Base-by-base conservation (phyloP, 1,284 basidiomycete species). In the Caloboletus firmus region DNA sequence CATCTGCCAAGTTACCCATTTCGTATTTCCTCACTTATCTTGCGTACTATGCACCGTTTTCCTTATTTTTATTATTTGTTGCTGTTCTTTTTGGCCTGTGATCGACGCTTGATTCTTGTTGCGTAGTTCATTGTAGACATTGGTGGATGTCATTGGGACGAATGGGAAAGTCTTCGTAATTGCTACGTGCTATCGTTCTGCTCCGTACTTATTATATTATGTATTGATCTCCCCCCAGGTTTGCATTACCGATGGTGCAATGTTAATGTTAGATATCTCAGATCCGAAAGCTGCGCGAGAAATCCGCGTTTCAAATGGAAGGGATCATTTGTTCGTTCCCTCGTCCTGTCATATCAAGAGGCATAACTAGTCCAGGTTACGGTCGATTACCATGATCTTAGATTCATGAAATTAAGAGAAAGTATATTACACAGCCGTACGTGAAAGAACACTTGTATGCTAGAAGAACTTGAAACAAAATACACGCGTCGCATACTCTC, bases 101-200 rank as follows among this genome's bases (percentile, higher is more conserved):
- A 13, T 49, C 22, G 5, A 47, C 2, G 7, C 30, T 30, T 8
- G 52, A 60, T 54, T 59, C 57, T 58, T 69, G 66, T 72, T 64
- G 65, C 65, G 56, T 71, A 72, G 52, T 58, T 45, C 59, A 58
- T 48, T 65, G 54, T 69, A 71, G 64, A 68, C 64, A 68, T 58
- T 53, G 53, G 56, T 58, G 54, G 62, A 59, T 52, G 44, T 60
- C 56, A 51, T 39, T 32, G 54, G 54, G 58, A 60, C 22, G 26
- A 45, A 32, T 51, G 28, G 60, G 45, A 39, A 51, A 43, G 6
- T 46, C n/a, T 28, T 26, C 10, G 35, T 17, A 43, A 26, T 7
- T 18, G 15, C 11, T 7, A 7, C 26, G 22, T 9, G 20, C 22
- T 10, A 11, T 13, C 30, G 26, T 10, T 47, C 13, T 28, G n/a